Evolutionary conservation across 805 yeast genomes (phyloP).

Genomic region (Sungouiella thailandica): DNA sequence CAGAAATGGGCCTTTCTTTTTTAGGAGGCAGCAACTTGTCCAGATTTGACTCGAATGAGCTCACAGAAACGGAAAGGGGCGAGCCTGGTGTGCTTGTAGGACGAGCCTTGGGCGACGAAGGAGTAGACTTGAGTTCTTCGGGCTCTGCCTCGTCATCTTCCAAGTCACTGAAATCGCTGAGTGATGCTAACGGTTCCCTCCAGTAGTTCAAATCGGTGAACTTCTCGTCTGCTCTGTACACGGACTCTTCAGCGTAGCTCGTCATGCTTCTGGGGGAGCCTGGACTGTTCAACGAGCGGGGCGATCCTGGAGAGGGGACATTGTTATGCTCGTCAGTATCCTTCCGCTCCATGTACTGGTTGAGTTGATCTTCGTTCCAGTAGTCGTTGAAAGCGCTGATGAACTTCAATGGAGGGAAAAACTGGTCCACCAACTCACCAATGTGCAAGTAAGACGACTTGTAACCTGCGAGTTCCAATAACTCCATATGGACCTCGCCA

Average conservation of each 20-base stretch:
- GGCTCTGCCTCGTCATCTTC: conserved; percentile 30
- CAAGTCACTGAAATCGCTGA: conserved; percentile 55
- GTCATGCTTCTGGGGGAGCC: conserved; percentile 19
- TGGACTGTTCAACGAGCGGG: conserved; percentile 18
- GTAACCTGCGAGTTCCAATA: conserved; percentile 89
- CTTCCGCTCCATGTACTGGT: conserved; percentile 26
- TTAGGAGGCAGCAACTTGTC: conserved; percentile 2
- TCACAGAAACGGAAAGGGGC: conserved; percentile 5
- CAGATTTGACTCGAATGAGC: conserved; percentile 2
- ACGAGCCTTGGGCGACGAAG: conserved; percentile 5
- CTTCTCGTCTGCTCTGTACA: conserved; percentile 46
- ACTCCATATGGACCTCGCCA: conserved; percentile 96
- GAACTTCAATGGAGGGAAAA: conserved; percentile 73
- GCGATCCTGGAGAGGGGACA: conserved; percentile 7
- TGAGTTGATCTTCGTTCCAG: conserved; percentile 34
- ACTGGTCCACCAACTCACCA: conserved; percentile 93
- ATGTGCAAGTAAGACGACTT: conserved; percentile 82
- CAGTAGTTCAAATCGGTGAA: conserved; percentile 88
- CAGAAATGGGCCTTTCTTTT: conserved; percentile 29
- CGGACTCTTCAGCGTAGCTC: conserved; percentile 17
- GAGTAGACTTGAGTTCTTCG: conserved; percentile 3
- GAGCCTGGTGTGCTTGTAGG: conserved; percentile 6
- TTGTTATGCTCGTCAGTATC: conserved; percentile 6
- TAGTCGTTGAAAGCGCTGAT: conserved; percentile 26
- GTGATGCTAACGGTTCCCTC: conserved; percentile 73